phyloP scores from a whole-genome alignment of 352 stramenopile genomes.

The Globisporangium abappressorium region DNA sequence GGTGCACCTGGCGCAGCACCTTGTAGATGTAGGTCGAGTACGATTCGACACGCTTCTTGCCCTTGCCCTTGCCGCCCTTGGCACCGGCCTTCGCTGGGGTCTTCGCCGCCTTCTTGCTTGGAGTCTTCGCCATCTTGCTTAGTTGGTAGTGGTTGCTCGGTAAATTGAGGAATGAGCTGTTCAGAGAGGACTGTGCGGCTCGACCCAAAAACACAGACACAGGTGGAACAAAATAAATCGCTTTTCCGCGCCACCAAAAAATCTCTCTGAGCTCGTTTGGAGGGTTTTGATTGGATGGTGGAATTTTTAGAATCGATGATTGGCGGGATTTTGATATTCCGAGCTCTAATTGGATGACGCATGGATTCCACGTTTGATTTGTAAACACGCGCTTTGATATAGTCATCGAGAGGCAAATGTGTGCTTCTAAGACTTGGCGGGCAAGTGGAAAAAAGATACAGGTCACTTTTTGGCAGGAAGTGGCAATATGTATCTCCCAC shows the following conservation, averaged over 20 bases:
- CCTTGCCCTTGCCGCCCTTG: constrained; percentile 76
- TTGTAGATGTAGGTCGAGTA: constrained; percentile 94
- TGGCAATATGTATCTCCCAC: not conserved
- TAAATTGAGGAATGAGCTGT: constrained; percentile 32
- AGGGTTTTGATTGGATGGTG: constrained; percentile 22
- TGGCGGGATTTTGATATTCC: not conserved
- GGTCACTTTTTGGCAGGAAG: constrained; percentile 1
- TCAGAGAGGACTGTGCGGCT: not conserved
- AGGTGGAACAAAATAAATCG: not conserved
- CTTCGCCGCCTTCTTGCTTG: constrained; percentile 92
- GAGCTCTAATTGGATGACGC: not conserved
- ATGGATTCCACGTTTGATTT: not conserved
- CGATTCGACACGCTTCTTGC: constrained; percentile 87
- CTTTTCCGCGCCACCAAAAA: not conserved
- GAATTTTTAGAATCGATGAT: not conserved
- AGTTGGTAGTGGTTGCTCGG: constrained; percentile 19
- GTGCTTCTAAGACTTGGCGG: not conserved
- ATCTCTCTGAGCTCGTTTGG: constrained; percentile 15
- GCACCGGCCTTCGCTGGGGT: constrained; percentile 62
- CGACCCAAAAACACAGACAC: not conserved
- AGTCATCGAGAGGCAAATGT: not conserved
- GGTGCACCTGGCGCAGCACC: constrained; percentile 94
- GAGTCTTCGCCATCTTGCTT: constrained; percentile 93
- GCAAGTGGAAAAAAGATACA: not conserved
- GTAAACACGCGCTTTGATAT: not conserved